Base-by-base conservation (phyloP, 805 yeast species). In the Kregervanrija fluxuum region DNA sequence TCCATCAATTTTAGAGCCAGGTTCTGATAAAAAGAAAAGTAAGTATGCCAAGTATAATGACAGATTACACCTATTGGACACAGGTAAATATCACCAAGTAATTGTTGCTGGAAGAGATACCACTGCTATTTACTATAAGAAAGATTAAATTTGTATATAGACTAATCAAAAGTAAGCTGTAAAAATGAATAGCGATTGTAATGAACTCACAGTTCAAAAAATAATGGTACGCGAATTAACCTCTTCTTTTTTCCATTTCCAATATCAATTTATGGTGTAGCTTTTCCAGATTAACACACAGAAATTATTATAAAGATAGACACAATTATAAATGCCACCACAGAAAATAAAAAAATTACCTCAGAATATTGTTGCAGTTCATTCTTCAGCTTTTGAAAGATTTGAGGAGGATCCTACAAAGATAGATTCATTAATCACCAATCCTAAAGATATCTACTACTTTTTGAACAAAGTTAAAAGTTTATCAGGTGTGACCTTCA, bases 61-160 rank as follows among this genome's bases (percentile, higher is more conserved):
- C 53, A 64, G 84, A 48, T 65, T 83, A 38, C 72, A 66, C 41
- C 62, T 84, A 42, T 43, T 57, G n/a, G 40, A 52, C 16, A 51
- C 49, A 32, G 52, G 54, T 13, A 58, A 54, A 4, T 68, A 69
- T 8, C 73, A 74, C 42, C 90, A 84, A 61, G 76, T 68, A 4
- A 56, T 82, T 8, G 73, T 71, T 35, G 83, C 90, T 4, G 89
- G 90, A 8, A 75, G 67, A 10, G 70, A 70, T 40, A 66, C 77
- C 34, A 74, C 85, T 32, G 90, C 83, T 35, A 69, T 85, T 30
- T 85, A 64, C 63, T 85, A 84, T 66, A 69, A 64, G 47, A 50
- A 17, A 13, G 35, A 39, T 14, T 36, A 37, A 37, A 15, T n/a
- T 11, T 11, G 38, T 33, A 33, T 13, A 33, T 33, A 33, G 35